Evolutionary conservation across 768 basidiomycete genomes (phyloP), one percentile per base, ranked within the genome.

Genomic region (Tephrocybe sp.): DNA sequence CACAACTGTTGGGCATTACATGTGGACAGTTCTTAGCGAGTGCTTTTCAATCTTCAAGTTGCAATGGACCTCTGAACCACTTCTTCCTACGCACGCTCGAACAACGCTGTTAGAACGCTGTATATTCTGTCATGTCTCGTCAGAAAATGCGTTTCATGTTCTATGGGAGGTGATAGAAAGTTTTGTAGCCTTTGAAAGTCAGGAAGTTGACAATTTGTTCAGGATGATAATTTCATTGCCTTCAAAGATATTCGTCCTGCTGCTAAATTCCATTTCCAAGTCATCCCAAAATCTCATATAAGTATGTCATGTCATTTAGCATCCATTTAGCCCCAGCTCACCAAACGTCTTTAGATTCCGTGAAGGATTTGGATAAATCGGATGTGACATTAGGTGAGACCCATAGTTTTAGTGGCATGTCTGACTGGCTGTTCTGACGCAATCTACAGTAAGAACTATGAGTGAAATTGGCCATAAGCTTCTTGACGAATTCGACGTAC

Each of bases 251-350:
- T 64, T 40, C 69, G 59, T n/a, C 81, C 83, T 5, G 75, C 79
- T 1, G 68, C 75, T 40, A 54, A 61, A 48, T 68, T 78, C 35
- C 83, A 84, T 56, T 67, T 80, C 33, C 75, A 74, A 48, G 53
- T 84, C 36, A 71, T 80, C 22, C 79, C 82, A 3, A 82, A 73
- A 56, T 53, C 31, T 5, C 83, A 84, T 53, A 77, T 82, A 6
- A 61, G 83, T 79, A 51, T 20, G 72, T 62, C 17, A 19, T 32
- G 48, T 12, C 17, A 20, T 26, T 17, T 7, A 26, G 31, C 34
- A n/a, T 20, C 30, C 36, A 36, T 19, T 38, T 5, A 59, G 48
- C 33, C 35, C 45, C 49, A 47, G 35, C 40, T n/a, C 2, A 35
- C 3, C 26, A 26, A 26, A 26, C 26, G 26, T 22, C 10, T 45